These are phyloP conservation scores for Tetrahymena malaccensis DNA, from an alignment of 73 alveolate genomes.

Conservation along the genomic window DNA sequence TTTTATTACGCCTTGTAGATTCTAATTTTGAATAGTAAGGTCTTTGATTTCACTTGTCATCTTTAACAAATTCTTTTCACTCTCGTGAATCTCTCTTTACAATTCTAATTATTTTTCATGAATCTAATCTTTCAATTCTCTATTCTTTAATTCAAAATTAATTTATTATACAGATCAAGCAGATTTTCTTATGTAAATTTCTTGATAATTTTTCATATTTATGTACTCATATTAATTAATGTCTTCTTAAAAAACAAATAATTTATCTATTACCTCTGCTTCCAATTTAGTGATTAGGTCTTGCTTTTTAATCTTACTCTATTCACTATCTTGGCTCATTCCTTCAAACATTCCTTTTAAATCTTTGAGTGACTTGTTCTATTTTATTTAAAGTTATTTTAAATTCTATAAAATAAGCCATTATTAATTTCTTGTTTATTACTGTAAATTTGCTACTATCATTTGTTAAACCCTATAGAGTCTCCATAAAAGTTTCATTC, in stretches of 20 bases:
- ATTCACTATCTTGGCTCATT: not conserved
- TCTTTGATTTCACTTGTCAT: not conserved
- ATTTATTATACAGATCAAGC: not conserved
- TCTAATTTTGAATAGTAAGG: not conserved
- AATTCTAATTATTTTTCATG: not conserved
- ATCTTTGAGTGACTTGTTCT: not conserved
- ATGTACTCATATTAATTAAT: too few species aligned
- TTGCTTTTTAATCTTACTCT: not conserved
- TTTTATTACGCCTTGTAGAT: not conserved
- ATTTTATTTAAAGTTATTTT: not conserved
- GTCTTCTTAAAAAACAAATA: not conserved
- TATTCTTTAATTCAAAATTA: not conserved
- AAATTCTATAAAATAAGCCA: not conserved
- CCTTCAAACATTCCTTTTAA: not conserved
- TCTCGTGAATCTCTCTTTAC: not conserved
- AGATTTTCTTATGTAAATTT: too few species aligned
- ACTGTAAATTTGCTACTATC: not conserved
- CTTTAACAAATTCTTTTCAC: not conserved
- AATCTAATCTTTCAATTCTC: not conserved
- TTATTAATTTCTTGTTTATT: not conserved
- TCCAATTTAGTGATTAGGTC: not conserved
- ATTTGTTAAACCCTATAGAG: not conserved
- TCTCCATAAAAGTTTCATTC: slow-evolving; percentile 29
- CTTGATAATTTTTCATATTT: too few species aligned
- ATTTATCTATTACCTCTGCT: not conserved